phyloP scores from a whole-genome alignment of 176 grass and related monocot species.

The Cocos nucifera region DNA sequence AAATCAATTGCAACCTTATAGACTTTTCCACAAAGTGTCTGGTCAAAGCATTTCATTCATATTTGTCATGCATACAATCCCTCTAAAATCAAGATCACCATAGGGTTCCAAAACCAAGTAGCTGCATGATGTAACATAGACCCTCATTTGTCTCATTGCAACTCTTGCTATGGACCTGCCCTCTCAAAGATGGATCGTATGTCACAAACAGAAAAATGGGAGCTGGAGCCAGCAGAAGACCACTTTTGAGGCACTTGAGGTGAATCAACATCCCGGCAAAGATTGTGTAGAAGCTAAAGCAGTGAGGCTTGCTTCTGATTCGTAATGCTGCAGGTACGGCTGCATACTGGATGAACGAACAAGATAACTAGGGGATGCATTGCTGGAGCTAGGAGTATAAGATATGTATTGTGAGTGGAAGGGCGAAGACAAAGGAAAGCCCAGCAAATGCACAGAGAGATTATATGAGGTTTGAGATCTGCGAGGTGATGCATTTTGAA shows the following conservation, averaged over 20 bases:
- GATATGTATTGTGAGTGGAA: slow-evolving; percentile 38
- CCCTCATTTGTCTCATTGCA: too few relatives aligned
- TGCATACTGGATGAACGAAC: slow-evolving; percentile 47
- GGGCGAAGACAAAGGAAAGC: slow-evolving; percentile 49
- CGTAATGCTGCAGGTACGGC: slow-evolving; percentile 61
- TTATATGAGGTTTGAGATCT: slow-evolving; percentile 28
- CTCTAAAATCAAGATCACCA: too few relatives aligned
- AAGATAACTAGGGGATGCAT: slow-evolving; percentile 50
- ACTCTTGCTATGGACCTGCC: too few relatives aligned
- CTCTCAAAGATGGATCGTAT: too few relatives aligned
- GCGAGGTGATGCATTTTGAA: slow-evolving; percentile 50
- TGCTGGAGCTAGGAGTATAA: slow-evolving; percentile 34
- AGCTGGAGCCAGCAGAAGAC: too few relatives aligned
- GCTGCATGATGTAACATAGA: too few relatives aligned
- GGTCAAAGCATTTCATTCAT: too few relatives aligned
- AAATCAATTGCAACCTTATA: too few relatives aligned
- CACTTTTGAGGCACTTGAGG: neutral
- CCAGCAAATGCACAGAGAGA: slow-evolving; percentile 42
- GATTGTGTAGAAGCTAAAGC: slow-evolving; percentile 64
- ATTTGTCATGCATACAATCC: too few relatives aligned
- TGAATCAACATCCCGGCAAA: slow-evolving; percentile 55
- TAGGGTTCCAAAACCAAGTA: too few relatives aligned
- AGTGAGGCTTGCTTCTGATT: slow-evolving; percentile 55
- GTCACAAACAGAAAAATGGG: too few relatives aligned
- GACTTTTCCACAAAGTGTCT: too few relatives aligned